Percentiles rank a stretch among this genome's conserved stretches.
These are phyloP conservation scores for Picea mariana DNA, from an alignment of 83 land plant genomes.

Conservation along the genomic window DNA sequence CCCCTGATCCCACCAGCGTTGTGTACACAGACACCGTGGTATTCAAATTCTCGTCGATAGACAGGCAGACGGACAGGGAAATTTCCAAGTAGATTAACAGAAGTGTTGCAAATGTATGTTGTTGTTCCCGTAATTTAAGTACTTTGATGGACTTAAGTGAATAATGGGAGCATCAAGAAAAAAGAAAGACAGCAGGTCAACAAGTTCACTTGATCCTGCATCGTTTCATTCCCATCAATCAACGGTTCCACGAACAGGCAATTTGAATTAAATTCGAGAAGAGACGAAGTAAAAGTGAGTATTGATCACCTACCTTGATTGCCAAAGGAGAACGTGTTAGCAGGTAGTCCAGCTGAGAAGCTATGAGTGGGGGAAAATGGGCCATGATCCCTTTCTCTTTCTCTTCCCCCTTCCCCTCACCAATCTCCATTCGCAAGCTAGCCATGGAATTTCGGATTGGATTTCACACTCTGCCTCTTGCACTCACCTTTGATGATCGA, in stretches of 20 bases:
- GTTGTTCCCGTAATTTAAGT: too few species aligned
- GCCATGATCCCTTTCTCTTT: neutral
- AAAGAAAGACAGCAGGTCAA: neutral
- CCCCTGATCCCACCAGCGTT: too few species aligned
- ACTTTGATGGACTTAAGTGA: too few species aligned
- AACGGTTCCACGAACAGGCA: neutral
- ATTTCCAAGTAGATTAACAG: too few species aligned
- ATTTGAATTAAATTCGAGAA: neutral
- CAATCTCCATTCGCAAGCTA: neutral
- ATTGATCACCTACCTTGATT: slow-evolving; percentile 31
- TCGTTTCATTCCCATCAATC: neutral
- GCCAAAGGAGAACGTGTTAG: slow-evolving; percentile 41
- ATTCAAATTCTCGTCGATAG: too few species aligned
- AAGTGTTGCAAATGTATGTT: too few species aligned
- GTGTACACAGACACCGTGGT: too few species aligned
- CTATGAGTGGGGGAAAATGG: slow-evolving; percentile 41
- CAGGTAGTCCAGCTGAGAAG: slow-evolving; percentile 57
- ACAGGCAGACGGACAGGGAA: too few species aligned
- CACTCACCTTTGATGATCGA: too few species aligned
- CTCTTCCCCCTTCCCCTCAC: neutral
- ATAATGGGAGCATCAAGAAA: neutral
- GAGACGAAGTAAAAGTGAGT: neutral
- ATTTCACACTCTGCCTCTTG: too few species aligned
- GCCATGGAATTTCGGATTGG: too few species aligned
- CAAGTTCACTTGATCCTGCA: neutral